Conservation (phyloP, 345 rosid species). For the Theobroma cacao region DNA sequence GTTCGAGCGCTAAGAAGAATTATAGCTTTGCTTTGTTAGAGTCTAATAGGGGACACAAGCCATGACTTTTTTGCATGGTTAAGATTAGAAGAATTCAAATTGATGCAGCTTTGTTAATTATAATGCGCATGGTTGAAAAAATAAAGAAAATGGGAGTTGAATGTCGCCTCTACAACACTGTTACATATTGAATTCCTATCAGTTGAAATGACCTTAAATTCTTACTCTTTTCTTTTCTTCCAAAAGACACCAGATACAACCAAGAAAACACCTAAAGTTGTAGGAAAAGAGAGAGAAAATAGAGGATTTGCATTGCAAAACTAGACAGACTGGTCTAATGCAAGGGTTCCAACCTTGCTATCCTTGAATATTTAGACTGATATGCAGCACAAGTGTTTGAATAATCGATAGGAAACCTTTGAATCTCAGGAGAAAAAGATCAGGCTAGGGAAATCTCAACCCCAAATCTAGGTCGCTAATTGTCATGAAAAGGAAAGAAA, state of each 20-base stretch:
- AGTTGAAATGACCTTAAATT: background rate
- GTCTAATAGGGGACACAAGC: background rate
- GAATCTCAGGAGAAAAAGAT: background rate
- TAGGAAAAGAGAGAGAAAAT: background rate
- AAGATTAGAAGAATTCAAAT: background rate
- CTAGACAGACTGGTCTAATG: background rate
- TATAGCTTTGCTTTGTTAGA: background rate
- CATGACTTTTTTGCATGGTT: background rate
- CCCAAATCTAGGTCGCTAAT: background rate
- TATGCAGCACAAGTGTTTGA: background rate
- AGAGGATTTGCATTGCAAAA: background rate
- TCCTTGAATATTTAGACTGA: background rate
- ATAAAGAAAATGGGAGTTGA: background rate
- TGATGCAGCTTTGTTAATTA: too few species aligned
- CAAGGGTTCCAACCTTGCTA: background rate
- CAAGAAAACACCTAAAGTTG: background rate
- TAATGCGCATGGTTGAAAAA: background rate
- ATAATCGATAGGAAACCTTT: background rate
- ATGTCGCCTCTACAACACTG: background rate
- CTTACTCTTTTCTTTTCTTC: background rate
- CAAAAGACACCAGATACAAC: background rate
- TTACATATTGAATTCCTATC: background rate
- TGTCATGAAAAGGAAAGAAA: background rate
- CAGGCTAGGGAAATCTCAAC: background rate
- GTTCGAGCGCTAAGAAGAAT: background rate